A percentile compares a stretch with the other conserved stretches of the same genome.
Conservation (phyloP, 2,329 filamentous ascomycete species). For the Trichoderma koningiopsis region DNA sequence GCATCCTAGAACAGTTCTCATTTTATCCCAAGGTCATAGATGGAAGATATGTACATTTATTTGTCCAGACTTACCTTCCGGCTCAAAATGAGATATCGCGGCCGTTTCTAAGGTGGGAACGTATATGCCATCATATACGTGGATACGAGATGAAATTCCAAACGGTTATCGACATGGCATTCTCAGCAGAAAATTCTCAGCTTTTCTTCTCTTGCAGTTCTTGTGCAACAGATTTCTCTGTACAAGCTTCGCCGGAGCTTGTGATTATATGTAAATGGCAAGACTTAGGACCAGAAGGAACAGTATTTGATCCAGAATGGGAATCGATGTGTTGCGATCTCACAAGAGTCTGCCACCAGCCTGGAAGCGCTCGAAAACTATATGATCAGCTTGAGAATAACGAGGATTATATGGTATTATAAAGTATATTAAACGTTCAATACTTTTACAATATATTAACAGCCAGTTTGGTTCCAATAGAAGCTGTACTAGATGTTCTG, state of each 20-base stretch:
- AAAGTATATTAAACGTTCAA: too few relatives aligned
- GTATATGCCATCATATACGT: neutral
- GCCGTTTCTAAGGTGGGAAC: neutral
- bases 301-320: neutral
- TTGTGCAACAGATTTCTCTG: slow-evolving; percentile 2
- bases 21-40: slow-evolving; percentile 9
- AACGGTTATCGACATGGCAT: neutral
- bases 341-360: neutral
- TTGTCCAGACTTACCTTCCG: neutral
- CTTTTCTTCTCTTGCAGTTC: neutral
- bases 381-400: slow-evolving; percentile 17
- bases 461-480: too few relatives aligned
- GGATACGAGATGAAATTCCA: neutral
- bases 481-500: too few relatives aligned
- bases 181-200: neutral
- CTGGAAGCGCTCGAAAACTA: slow-evolving; percentile 11
- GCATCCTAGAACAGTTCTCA: neutral
- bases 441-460: too few relatives aligned
- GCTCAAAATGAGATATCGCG: neutral
- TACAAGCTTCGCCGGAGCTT: neutral
- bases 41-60: slow-evolving; percentile 6
- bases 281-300: slow-evolving; percentile 9
- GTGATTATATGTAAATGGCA: slow-evolving; percentile 4
- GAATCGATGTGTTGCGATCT: neutral
- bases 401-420: neutral